Base-by-base conservation (phyloP, 1,284 basidiomycete species). In the Omphalotus olearius region DNA sequence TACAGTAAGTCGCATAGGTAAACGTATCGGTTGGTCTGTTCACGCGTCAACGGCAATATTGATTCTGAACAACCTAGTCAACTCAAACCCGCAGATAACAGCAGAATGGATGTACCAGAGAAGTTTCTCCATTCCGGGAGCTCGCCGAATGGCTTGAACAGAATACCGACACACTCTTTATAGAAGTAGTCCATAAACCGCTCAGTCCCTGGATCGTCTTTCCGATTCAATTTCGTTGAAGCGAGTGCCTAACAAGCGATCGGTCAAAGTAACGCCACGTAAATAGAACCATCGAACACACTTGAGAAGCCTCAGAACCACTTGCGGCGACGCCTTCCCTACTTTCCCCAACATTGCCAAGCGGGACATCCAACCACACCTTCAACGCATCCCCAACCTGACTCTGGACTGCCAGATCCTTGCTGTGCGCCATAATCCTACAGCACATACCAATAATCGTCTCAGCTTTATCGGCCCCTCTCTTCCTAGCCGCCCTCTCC, bases 171-270 rank as follows among this genome's bases (percentile, higher is more conserved):
- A 63, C 88, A 93, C 42, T 80, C 73, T 67, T 85, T 86, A 74
- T 98, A 99, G 67, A 98, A 94, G 69, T 91, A 92, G 30, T 93
- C 88, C 61, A 95, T 73, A 72, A 96, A 99, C 53, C 83, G 82
- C 65, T 97, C 91, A 14, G 85, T 85, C 50, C 85, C 79, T n/a
- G 87, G 84, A 60, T 95, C 88, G 64, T 95, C 90, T 67, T 89
- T 91, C 51, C 79, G 74, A 23, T 62, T 60, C 28, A 64, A 60
- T 57, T 70, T 73, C 13, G 30, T 33, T 53, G 80, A 71, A 50
- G 79, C 51, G 18, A 47, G 30, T 47, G 51, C 45, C 51, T 47
- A 33, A n/a, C 17, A 39, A 17, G 23, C 26, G n/a, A 42, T 44
- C 36, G 26, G 51, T 23, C 23, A 26, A 20, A 39, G 26, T 68